Percentiles rank a stretch among this genome's conserved stretches.
Conservation (phyloP, 495 filamentous ascomycete genomes). For the Neurospora tetraspora region DNA sequence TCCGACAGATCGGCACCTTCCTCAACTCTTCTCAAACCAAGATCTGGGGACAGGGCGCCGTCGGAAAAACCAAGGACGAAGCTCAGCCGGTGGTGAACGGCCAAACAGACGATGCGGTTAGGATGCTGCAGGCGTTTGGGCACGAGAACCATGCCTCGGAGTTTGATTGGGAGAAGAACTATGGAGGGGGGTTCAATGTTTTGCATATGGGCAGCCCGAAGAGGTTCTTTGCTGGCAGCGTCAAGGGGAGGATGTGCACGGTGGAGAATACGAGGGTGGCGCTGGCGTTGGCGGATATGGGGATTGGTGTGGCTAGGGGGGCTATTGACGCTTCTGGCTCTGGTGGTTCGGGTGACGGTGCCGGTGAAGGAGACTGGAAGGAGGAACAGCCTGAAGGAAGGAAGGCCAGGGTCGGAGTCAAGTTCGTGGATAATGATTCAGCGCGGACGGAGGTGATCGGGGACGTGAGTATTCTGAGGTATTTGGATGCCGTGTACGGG, state of each 20-base stretch:
- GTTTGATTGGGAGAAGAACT: conserved; percentile 72
- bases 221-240: conserved; percentile 41
- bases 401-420: conserved; percentile 17
- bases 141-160: conserved; percentile 63
- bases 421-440: conserved; percentile 46
- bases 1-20: conserved; percentile 82
- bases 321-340: conserved; percentile 21
- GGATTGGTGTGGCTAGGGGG: conserved; percentile 43
- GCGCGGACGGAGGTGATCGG: conserved; percentile 36
- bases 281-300: conserved; percentile 49
- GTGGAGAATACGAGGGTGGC: conserved; percentile 49
- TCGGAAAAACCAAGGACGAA: conserved; percentile 45
- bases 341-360: background rate
- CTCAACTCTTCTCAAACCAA: conserved; percentile 46
- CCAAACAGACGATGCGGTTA: conserved; percentile 52
- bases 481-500: conserved; percentile 43
- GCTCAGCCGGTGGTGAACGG: conserved; percentile 61
- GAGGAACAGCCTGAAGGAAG: background rate
- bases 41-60: conserved; percentile 93
- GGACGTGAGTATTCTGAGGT: conserved; percentile 41
- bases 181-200: conserved; percentile 80
- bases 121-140: conserved; percentile 70
- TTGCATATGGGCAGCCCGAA: conserved; percentile 55
- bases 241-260: conserved; percentile 18
- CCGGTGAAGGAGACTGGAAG: too few relatives aligned